Evolutionary conservation across 2,329 filamentous ascomycete genomes (phyloP).

Genomic region (Alternaria hordeiaustralica): DNA sequence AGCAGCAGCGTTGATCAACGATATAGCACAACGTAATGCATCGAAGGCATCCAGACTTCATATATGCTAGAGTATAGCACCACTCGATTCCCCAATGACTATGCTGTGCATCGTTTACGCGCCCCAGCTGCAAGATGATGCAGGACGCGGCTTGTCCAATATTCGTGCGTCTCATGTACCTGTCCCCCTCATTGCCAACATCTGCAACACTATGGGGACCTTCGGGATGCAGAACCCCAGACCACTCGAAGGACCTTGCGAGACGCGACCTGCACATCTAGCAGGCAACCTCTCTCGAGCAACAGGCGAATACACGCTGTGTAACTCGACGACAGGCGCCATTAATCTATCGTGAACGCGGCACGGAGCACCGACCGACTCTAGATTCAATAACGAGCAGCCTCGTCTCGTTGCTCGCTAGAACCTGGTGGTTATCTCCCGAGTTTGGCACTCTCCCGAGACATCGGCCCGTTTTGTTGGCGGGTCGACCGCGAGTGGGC

Average conservation of each 20-base stretch:
- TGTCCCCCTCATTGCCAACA: constrained; percentile 21
- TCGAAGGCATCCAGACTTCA: neutral
- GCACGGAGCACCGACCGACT: constrained; percentile 20
- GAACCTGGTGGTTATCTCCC: constrained; percentile 27
- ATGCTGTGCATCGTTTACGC: constrained; percentile 9
- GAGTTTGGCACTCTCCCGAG: constrained; percentile 18
- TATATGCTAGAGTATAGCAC: constrained; percentile 1
- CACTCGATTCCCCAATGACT: constrained; percentile 6
- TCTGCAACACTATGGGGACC: constrained; percentile 30
- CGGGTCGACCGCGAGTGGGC: constrained; percentile 6
- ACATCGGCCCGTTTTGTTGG: constrained; percentile 20
- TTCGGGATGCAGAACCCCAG: constrained; percentile 22
- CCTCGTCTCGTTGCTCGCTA: constrained; percentile 18
- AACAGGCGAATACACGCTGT: constrained; percentile 22
- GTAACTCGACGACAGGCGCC: constrained; percentile 21
- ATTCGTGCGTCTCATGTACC: constrained; percentile 8
- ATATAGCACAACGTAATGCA: constrained; percentile 2
- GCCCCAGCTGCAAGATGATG: constrained; percentile 31
- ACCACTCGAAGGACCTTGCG: constrained; percentile 9
- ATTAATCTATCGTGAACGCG: constrained; percentile 31
- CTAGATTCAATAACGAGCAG: constrained; percentile 7
- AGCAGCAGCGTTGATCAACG: neutral
- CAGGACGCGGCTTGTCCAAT: constrained; percentile 21
- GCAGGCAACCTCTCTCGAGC: constrained; percentile 18
- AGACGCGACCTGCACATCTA: constrained; percentile 15